A percentile compares a stretch with the other conserved stretches of the same genome.
These are phyloP conservation scores for Leccinum rimulosum DNA, from an alignment of 768 basidiomycete genomes.

Conservation along the genomic window DNA sequence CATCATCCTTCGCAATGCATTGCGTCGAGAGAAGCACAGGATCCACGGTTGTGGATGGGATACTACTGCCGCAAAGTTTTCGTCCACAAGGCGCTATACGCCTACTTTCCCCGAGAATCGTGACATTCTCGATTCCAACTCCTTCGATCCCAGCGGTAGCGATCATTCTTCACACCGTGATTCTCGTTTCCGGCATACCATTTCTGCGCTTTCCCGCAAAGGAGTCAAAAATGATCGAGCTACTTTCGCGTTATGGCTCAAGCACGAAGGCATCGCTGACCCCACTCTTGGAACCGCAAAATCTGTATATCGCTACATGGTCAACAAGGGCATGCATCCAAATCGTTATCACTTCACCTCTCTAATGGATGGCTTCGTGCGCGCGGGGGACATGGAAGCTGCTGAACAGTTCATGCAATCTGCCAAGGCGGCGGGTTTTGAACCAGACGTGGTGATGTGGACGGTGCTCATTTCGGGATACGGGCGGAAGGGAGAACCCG, in stretches of 20 bases:
- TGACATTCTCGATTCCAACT: slow-evolving; percentile 22
- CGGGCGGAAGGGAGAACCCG: slow-evolving; percentile 57
- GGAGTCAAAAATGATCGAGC: slow-evolving; percentile 54
- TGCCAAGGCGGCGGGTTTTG: slow-evolving; percentile 47
- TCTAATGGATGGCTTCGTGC: slow-evolving; percentile 72
- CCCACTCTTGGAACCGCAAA: slow-evolving; percentile 51
- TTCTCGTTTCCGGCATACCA: slow-evolving; percentile 38
- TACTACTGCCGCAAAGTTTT: slow-evolving; percentile 38
- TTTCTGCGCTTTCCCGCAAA: slow-evolving; percentile 46
- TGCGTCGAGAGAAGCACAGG: slow-evolving; percentile 52
- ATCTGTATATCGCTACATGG: slow-evolving; percentile 54
- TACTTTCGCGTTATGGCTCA: slow-evolving; percentile 60
- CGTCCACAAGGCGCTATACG: slow-evolving; percentile 27
- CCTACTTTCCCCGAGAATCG: slow-evolving; percentile 6
- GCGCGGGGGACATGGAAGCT: slow-evolving; percentile 53
- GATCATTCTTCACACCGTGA: slow-evolving; percentile 31
- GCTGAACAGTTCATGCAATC: slow-evolving; percentile 57
- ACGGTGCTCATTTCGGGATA: slow-evolving; percentile 75
- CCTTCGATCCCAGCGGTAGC: slow-evolving; percentile 52
- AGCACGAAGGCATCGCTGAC: slow-evolving; percentile 54
- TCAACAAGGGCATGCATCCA: slow-evolving; percentile 67
- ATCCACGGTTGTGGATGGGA: slow-evolving; percentile 48
- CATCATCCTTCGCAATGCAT: slow-evolving; percentile 47
- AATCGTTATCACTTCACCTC: slow-evolving; percentile 71
- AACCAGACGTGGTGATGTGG: slow-evolving; percentile 65